phyloP scores from a whole-genome alignment of 2,329 filamentous ascomycete genomes.

The Dryadomyces sulphureus region DNA sequence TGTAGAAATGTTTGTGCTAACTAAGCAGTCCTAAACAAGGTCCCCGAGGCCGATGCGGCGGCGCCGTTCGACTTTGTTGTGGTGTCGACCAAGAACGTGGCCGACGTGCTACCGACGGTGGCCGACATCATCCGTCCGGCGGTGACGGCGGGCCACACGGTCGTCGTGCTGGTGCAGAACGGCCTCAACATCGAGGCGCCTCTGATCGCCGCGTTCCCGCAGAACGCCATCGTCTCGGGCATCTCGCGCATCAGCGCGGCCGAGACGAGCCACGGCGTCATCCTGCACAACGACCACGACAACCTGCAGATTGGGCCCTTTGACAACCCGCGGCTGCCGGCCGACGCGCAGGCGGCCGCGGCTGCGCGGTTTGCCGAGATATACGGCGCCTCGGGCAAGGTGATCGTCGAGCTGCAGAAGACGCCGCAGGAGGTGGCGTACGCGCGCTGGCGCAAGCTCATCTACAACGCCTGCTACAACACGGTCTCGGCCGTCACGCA shows the following conservation, averaged over 20 bases:
- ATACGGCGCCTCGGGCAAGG: conserved; percentile 66
- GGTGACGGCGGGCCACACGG: conserved; percentile 6
- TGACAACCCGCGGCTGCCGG: background rate
- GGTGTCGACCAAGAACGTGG: conserved; percentile 8
- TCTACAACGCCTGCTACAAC: conserved; percentile 9
- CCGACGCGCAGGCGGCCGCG: background rate
- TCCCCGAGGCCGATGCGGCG: conserved; percentile 1
- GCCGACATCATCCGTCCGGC: conserved; percentile 8
- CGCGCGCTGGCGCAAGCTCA: conserved; percentile 7
- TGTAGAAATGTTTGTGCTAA: background rate
- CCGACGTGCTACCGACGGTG: conserved; percentile 7
- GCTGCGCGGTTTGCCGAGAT: conserved; percentile 2
- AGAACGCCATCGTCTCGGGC: conserved; percentile 6
- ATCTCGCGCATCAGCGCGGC: conserved; percentile 2
- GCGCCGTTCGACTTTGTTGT: conserved; percentile 8
- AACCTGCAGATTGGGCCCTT: background rate
- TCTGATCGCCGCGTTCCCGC: conserved; percentile 6
- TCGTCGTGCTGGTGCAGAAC: conserved; percentile 9
- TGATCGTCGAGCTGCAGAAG: conserved; percentile 50
- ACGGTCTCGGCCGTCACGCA: conserved; percentile 4
- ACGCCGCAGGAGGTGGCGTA: conserved; percentile 2
- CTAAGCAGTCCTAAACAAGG: background rate
- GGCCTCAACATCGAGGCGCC: conserved; percentile 9
- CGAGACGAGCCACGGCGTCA: conserved; percentile 1
- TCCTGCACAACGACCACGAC: conserved; percentile 4